These are phyloP conservation scores for Annulohypoxylon bovei DNA, from an alignment of 495 filamentous ascomycete genomes.

Conservation along the genomic window DNA sequence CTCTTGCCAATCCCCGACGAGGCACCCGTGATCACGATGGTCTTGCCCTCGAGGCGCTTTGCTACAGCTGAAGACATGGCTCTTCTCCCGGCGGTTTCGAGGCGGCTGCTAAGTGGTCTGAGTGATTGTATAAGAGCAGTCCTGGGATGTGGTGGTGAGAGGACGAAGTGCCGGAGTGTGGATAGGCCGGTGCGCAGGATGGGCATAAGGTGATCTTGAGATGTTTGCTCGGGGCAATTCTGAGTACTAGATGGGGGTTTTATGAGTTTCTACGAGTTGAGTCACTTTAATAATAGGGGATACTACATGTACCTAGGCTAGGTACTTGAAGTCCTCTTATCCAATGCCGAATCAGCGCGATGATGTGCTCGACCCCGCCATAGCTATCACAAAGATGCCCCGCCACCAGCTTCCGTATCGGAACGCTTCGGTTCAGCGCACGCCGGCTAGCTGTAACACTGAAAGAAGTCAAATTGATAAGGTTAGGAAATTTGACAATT, in stretches of 20 bases:
- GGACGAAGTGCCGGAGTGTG: conserved; percentile 18
- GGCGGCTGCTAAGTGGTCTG: background rate
- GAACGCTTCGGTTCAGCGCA: conserved; percentile 25
- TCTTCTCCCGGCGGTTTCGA: conserved; percentile 15
- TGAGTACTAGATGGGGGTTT: background rate
- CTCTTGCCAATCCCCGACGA: conserved; percentile 91
- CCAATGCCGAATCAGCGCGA: conserved; percentile 32
- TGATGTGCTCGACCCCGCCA: conserved; percentile 42
- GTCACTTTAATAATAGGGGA: background rate
- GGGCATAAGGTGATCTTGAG: conserved; percentile 30
- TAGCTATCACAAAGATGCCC: conserved; percentile 31
- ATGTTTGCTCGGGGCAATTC: background rate
- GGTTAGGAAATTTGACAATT: background rate
- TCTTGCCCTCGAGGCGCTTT: conserved; percentile 93
- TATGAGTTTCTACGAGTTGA: background rate
- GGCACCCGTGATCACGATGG: conserved; percentile 90
- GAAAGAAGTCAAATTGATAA: background rate
- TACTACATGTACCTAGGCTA: background rate
- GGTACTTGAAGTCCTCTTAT: background rate
- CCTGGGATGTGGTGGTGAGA: conserved; percentile 8
- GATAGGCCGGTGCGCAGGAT: conserved; percentile 28
- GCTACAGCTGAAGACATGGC: conserved; percentile 79
- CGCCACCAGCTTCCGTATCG: conserved; percentile 36
- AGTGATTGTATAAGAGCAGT: background rate
- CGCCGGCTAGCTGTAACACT: background rate